Conservation (phyloP, 164 flowering plant genomes). For the Tinospora cordifolia region DNA sequence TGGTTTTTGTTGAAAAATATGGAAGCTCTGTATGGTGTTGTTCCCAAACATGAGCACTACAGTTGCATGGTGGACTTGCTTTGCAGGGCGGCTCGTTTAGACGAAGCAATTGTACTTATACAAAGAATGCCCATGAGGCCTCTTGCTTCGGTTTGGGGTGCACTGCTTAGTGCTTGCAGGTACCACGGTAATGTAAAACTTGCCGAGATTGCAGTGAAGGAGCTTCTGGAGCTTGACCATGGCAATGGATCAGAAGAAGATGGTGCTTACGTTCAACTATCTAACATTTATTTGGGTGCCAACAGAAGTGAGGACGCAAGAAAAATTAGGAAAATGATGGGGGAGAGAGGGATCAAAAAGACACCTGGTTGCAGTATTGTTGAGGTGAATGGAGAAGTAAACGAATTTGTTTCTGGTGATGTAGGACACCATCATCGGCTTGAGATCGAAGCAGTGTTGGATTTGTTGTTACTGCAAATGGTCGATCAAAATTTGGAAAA, state of each 20-base stretch:
- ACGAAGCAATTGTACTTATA: conserved; percentile 31
- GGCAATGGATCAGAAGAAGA: conserved; percentile 26
- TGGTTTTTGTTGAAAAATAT: conserved; percentile 27
- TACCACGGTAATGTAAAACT: conserved; percentile 29
- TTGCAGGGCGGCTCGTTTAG: conserved; percentile 36
- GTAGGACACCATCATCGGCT: conserved; percentile 19
- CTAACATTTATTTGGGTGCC: conserved; percentile 35
- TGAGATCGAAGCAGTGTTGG: conserved; percentile 23
- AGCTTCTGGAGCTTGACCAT: conserved; percentile 26
- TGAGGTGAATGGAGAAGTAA: conserved; percentile 38
- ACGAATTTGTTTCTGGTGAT: conserved; percentile 46
- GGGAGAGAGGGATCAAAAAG: conserved; percentile 35
- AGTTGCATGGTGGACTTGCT: conserved; percentile 47
- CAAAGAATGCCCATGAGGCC: conserved; percentile 45
- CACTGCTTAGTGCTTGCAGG: conserved; percentile 36
- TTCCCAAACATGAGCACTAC: conserved; percentile 39
- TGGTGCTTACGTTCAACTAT: conserved; percentile 40
- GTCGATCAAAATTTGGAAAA: conserved; percentile 6
- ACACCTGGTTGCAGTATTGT: conserved; percentile 43
- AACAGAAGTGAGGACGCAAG: conserved; percentile 32
- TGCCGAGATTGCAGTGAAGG: conserved; percentile 36
- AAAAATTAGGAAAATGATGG: conserved; percentile 34
- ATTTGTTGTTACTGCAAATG: conserved; percentile 14
- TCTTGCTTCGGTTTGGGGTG: conserved; percentile 48
- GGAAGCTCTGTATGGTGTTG: conserved; percentile 26